Evolutionary conservation across 768 basidiomycete species (phyloP).

Genomic region (Boletus rubescentipes): DNA sequence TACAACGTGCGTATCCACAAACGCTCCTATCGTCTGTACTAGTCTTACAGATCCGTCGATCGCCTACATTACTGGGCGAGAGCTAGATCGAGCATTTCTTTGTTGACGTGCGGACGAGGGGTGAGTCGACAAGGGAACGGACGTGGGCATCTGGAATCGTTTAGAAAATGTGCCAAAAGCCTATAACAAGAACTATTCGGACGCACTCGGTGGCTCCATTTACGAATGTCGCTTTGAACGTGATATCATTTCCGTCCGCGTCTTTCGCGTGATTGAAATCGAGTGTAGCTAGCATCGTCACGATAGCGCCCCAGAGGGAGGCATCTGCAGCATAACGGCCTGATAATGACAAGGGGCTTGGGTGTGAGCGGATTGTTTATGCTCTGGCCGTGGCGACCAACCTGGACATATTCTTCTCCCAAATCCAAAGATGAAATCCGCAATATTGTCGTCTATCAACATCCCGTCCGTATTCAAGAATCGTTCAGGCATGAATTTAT

Average conservation of each 20-base stretch:
- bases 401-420: slow-evolving; percentile 1
- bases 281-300: not conserved
- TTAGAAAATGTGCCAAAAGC: not conserved
- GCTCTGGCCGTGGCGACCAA: not conserved
- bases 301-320: not conserved
- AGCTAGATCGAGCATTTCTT: not conserved
- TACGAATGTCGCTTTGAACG: not conserved
- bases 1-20: too few relatives aligned
- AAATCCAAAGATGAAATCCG: not conserved
- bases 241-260: not conserved
- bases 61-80: too few relatives aligned
- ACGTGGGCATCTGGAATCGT: not conserved
- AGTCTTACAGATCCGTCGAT: too few relatives aligned
- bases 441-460: not conserved
- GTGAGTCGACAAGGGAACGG: not conserved
- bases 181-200: not conserved
- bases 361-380: not conserved
- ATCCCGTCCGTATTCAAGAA: not conserved
- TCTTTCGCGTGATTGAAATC: not conserved
- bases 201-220: not conserved
- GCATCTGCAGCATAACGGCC: not conserved
- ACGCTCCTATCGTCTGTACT: too few relatives aligned
- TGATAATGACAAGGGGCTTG: not conserved
- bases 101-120: not conserved
- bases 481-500: not conserved